Conservation (phyloP, 495 filamentous ascomycete species). For the Xylaria telfairii region DNA sequence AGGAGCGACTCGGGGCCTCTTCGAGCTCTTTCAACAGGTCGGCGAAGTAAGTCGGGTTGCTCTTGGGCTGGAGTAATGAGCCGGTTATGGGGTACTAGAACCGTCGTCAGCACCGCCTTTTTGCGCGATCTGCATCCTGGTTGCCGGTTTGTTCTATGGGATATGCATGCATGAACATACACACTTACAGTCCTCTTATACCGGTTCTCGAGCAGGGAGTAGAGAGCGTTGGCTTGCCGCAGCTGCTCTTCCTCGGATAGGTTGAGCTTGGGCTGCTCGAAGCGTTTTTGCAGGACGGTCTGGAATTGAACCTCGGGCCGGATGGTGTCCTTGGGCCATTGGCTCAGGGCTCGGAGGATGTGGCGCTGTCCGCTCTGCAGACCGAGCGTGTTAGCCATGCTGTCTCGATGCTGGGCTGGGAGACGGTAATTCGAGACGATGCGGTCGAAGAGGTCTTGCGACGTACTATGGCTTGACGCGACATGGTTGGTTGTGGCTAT, state of each 20-base stretch:
- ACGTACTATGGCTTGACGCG: slow-evolving; percentile 39
- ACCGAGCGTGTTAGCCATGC: slow-evolving; percentile 27
- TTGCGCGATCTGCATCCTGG: too few relatives aligned
- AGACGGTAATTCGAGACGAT: neutral
- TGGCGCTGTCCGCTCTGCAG: slow-evolving; percentile 53
- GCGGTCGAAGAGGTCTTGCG: neutral
- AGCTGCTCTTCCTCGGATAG: slow-evolving; percentile 42
- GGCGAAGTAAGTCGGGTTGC: slow-evolving; percentile 78
- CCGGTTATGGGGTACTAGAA: slow-evolving; percentile 67
- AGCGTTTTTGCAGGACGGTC: slow-evolving; percentile 66
- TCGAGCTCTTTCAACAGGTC: slow-evolving; percentile 74
- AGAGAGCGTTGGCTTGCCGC: slow-evolving; percentile 73
- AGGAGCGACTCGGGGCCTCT: slow-evolving; percentile 70
- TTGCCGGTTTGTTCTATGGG: too few relatives aligned
- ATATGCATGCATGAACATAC: neutral
- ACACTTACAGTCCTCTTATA: slow-evolving; percentile 64
- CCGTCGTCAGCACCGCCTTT: neutral
- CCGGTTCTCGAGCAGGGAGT: slow-evolving; percentile 74
- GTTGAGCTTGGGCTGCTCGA: slow-evolving; percentile 50
- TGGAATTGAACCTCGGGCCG: slow-evolving; percentile 81
- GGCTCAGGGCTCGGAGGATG: slow-evolving; percentile 70
- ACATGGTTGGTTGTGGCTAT: slow-evolving; percentile 27
- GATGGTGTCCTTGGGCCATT: slow-evolving; percentile 80
- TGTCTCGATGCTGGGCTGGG: neutral
- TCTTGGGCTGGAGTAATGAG: slow-evolving; percentile 68